Percentiles rank a stretch among this genome's conserved stretches.
These are phyloP conservation scores for Lipomyces orientalis DNA, from an alignment of 805 yeast species.

Conservation along the genomic window DNA sequence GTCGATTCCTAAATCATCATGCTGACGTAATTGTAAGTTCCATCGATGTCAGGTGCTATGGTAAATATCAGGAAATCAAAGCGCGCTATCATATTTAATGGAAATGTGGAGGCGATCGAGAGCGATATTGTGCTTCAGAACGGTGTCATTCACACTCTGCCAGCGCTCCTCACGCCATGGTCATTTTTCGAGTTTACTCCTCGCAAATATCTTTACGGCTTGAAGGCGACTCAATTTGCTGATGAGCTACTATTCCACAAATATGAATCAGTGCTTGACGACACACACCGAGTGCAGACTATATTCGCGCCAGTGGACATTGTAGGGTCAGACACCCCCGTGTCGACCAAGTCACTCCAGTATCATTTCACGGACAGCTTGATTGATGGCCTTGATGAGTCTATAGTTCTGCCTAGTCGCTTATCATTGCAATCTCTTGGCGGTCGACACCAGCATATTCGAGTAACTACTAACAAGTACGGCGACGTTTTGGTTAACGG, in stretches of 20 bases:
- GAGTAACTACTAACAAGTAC: not conserved
- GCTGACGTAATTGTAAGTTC: conserved; percentile 16
- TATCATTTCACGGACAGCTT: conserved; percentile 27
- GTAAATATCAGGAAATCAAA: conserved; percentile 15
- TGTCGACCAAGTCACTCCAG: conserved; percentile 16
- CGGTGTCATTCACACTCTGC: conserved; percentile 33
- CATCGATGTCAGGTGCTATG: conserved; percentile 22
- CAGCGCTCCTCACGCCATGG: conserved; percentile 25
- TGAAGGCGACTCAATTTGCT: conserved; percentile 24
- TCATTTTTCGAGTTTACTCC: conserved; percentile 32
- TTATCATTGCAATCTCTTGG: conserved; percentile 15
- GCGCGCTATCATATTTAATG: conserved; percentile 25
- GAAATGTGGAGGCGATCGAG: conserved; percentile 18
- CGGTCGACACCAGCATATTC: conserved; percentile 16
- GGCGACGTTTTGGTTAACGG: conserved; percentile 14
- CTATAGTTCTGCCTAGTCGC: conserved; percentile 9
- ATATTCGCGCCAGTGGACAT: conserved; percentile 33
- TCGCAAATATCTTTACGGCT: conserved; percentile 31
- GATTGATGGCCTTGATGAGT: conserved; percentile 1
- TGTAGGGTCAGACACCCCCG: conserved; percentile 13
- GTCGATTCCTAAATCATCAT: not conserved
- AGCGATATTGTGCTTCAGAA: conserved; percentile 31
- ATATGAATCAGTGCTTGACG: conserved; percentile 15
- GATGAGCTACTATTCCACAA: conserved; percentile 30
- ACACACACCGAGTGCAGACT: conserved; percentile 23